Percentiles rank a stretch among this genome's conserved stretches.
These are phyloP conservation scores for Mycena alexandri DNA, from an alignment of 768 basidiomycete genomes.

Conservation along the genomic window DNA sequence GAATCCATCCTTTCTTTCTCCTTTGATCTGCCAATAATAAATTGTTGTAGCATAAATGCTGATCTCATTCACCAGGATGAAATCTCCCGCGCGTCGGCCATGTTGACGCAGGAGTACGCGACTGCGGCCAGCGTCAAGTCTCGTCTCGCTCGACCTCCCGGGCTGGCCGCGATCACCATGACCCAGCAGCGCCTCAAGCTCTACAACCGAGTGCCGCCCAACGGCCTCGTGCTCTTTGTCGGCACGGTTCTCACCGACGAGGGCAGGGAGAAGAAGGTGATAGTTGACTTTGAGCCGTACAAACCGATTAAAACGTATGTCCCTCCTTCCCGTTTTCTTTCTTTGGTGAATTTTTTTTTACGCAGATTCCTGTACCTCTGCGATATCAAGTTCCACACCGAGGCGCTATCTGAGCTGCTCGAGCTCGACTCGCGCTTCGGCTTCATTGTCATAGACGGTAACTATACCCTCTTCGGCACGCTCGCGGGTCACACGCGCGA, in stretches of 20 bases:
- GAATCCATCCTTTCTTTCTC: not conserved
- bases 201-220: conserved; percentile 97
- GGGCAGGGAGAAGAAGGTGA: conserved; percentile 99
- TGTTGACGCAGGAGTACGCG: conserved; percentile 98
- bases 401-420: conserved; percentile 94
- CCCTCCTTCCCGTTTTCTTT: no score
- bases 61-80: conserved; percentile 70
- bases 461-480: conserved; percentile 95
- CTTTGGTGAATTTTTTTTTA: not conserved
- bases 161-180: conserved; percentile 97
- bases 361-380: conserved; percentile 95
- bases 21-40: not conserved
- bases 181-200: conserved; percentile 98
- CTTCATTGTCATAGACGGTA: conserved; percentile 99
- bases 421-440: conserved; percentile 98
- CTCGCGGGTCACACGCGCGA: conserved; percentile 99
- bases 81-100: conserved; percentile 92
- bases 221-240: conserved; percentile 97
- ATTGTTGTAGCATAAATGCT: conserved; percentile 21
- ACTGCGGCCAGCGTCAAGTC: conserved; percentile 99
- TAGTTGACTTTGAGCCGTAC: conserved; percentile 98
- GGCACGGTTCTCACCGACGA: conserved; percentile 98
- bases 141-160: conserved; percentile 96
- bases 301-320: conserved; percentile 98
- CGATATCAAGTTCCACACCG: conserved; percentile 99